phyloP scores from a whole-genome alignment of 441 rosid genomes.

The Flueggea neowawraea region DNA sequence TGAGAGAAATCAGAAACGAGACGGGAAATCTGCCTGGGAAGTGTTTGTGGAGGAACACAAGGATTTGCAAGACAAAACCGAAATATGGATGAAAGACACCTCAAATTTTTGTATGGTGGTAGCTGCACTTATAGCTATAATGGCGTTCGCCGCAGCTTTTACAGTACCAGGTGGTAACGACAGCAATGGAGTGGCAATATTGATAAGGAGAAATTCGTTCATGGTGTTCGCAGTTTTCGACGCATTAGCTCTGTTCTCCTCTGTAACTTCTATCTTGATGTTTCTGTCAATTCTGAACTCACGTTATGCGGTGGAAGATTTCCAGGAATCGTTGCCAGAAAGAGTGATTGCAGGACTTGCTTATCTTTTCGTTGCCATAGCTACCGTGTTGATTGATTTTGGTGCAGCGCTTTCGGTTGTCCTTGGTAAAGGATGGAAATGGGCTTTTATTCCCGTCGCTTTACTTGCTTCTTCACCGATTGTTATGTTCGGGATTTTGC shows the following conservation, averaged over 20 bases:
- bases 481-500: constrained; percentile 34
- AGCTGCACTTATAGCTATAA: no score
- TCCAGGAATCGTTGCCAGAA: constrained; percentile 34
- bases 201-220: not conserved
- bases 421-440: constrained; percentile 29
- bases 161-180: constrained; percentile 6
- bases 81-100: constrained; percentile 5
- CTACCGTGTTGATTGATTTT: constrained; percentile 49
- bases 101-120: constrained; percentile 2
- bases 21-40: not conserved
- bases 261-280: constrained; percentile 29
- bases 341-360: constrained; percentile 42
- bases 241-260: no score
- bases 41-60: not conserved
- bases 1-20: not conserved
- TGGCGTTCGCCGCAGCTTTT: constrained; percentile 2
- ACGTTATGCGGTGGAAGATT: constrained; percentile 44
- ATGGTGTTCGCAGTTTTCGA: no score
- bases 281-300: constrained; percentile 47
- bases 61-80: not conserved
- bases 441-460: constrained; percentile 25
- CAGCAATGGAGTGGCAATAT: not conserved
- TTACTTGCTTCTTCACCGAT: constrained; percentile 34
- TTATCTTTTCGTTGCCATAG: constrained; percentile 42
- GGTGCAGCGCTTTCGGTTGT: constrained; percentile 34